Percentiles rank a stretch among this genome's conserved stretches.
phyloP scores from a whole-genome alignment of 176 grass and related monocot genomes.

The Ampelocalamus luodianensis region DNA sequence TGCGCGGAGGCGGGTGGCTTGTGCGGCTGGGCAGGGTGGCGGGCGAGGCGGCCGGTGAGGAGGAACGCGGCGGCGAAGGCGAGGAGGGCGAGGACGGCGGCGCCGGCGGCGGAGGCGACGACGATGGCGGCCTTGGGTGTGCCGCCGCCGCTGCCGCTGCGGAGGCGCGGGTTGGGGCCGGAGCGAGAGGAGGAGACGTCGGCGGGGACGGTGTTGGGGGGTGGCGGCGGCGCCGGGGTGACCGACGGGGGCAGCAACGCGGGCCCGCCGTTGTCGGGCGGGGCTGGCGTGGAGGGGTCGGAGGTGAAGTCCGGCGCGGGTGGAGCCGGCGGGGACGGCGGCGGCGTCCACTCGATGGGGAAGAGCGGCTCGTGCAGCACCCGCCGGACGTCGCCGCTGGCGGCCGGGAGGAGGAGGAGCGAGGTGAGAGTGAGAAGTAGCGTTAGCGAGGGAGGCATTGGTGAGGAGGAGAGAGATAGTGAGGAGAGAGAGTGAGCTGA shows the following conservation, averaged over 20 bases:
- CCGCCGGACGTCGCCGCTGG: slow-evolving; percentile 30
- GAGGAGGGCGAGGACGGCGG: slow-evolving; percentile 50
- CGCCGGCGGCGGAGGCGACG: slow-evolving; percentile 44
- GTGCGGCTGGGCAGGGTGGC: slow-evolving; percentile 34
- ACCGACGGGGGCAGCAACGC: slow-evolving; percentile 47
- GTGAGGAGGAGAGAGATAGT: not conserved
- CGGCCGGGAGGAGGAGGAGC: slow-evolving; percentile 2
- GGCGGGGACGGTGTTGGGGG: slow-evolving; percentile 51
- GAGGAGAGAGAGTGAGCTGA: too few species aligned
- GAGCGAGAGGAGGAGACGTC: slow-evolving; percentile 55
- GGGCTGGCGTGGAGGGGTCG: slow-evolving; percentile 52
- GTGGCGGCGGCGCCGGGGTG: slow-evolving; percentile 21
- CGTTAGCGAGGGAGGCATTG: slow-evolving; percentile 7
- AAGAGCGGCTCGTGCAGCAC: slow-evolving; percentile 82
- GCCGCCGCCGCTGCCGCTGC: not conserved
- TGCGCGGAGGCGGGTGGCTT: slow-evolving; percentile 49
- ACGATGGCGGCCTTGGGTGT: slow-evolving; percentile 57
- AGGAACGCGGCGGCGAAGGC: slow-evolving; percentile 49
- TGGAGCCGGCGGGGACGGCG: slow-evolving; percentile 52
- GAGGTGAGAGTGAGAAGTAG: not conserved
- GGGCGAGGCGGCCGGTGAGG: slow-evolving; percentile 42
- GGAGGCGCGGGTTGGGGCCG: slow-evolving; percentile 27
- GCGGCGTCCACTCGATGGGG: slow-evolving; percentile 83
- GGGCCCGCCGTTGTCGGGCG: slow-evolving; percentile 31
- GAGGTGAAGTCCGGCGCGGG: slow-evolving; percentile 49